Evolutionary conservation across 257 asterid species (phyloP).

Genomic region (Plantago major): DNA sequence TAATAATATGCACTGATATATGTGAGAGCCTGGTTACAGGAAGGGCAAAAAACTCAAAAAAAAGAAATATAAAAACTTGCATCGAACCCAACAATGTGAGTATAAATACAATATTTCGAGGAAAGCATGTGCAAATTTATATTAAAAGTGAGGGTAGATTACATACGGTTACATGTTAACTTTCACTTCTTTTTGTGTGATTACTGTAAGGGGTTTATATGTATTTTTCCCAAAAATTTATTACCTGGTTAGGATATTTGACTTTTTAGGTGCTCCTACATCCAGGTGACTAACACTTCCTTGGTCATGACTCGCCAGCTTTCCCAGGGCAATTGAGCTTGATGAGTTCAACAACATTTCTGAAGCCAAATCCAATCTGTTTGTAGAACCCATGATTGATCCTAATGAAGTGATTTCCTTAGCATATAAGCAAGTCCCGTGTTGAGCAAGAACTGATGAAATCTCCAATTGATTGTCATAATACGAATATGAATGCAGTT

Average conservation of each 20-base stretch:
- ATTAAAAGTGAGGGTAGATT: background rate
- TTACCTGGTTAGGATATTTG: conserved; percentile 46
- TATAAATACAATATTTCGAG: background rate
- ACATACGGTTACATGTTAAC: background rate
- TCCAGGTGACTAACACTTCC: conserved; percentile 21
- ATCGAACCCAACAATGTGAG: background rate
- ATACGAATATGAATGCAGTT: conserved; percentile 43
- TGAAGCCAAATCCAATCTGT: conserved; percentile 53
- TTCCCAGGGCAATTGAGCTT: conserved; percentile 71
- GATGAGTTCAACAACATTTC: conserved; percentile 72
- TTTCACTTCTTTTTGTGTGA: background rate
- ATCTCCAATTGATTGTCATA: conserved; percentile 68
- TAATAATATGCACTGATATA: no score
- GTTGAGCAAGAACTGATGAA: conserved; percentile 65
- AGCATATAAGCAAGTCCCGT: conserved; percentile 69
- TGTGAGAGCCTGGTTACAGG: no score
- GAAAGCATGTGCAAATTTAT: background rate
- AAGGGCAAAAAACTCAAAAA: no score
- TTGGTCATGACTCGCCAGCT: conserved; percentile 41
- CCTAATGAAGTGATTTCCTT: conserved; percentile 53
- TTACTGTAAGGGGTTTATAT: background rate
- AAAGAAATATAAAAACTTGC: no score
- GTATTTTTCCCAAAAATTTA: conserved; percentile 7
- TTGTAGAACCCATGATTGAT: conserved; percentile 31
- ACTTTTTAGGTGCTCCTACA: conserved; percentile 19